Conservation (phyloP, 108 stramenopile genomes). For the Cyclotella distinguenda region DNA sequence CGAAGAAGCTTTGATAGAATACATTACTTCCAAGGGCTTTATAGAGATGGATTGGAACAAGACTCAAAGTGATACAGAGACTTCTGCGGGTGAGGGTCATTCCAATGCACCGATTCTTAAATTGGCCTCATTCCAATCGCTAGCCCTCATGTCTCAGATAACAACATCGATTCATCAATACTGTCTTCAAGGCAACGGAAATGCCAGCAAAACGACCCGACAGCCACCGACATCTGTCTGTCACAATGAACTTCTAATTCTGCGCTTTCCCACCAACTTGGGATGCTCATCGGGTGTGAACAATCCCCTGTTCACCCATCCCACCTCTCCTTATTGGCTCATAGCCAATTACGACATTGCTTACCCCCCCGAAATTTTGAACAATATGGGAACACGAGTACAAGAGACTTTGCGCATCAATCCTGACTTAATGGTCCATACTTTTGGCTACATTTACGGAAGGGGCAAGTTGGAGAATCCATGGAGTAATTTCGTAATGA, state of each 20-base stretch:
- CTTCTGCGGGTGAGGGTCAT: neutral
- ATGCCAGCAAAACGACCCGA: neutral
- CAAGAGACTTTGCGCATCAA: neutral
- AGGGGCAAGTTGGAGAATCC: conserved; percentile 44
- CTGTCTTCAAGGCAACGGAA: conserved; percentile 14
- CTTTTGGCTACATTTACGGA: conserved; percentile 45
- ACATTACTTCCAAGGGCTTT: conserved; percentile 14
- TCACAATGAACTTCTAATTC: conserved; percentile 38
- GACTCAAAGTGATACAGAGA: neutral
- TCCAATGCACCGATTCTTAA: neutral
- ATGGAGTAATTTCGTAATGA: conserved; percentile 49
- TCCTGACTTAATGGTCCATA: conserved; percentile 34
- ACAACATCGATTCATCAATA: conserved; percentile 39
- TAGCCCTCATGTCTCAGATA: conserved; percentile 31
- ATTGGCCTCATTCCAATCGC: conserved; percentile 23
- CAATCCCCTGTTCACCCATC: conserved; percentile 41
- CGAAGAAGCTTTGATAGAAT: conserved; percentile 26
- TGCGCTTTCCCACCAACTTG: conserved; percentile 45
- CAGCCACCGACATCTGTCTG: neutral
- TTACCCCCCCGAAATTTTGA: conserved; percentile 30
- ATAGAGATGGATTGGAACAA: conserved; percentile 26
- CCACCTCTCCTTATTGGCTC: conserved; percentile 37
- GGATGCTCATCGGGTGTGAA: conserved; percentile 44
- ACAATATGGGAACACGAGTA: conserved; percentile 26
- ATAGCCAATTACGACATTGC: conserved; percentile 49